phyloP scores from a whole-genome alignment of 2,329 filamentous ascomycete species.

The Xylariaceae sp. region DNA sequence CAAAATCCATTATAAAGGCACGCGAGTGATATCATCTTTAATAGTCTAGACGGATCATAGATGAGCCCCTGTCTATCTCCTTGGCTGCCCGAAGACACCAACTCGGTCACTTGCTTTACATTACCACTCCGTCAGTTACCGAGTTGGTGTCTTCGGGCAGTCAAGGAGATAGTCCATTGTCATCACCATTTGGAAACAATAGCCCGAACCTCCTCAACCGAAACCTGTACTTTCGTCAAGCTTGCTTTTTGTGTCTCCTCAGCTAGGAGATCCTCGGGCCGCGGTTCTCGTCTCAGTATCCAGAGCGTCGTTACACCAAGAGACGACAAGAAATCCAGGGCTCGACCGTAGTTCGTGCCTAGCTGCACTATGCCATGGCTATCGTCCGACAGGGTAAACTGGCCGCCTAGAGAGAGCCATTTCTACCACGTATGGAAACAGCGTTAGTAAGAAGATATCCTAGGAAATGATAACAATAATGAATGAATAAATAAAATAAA shows the following conservation, averaged over 20 bases:
- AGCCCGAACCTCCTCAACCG: constrained; percentile 33
- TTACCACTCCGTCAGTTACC: no score
- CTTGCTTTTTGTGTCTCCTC: constrained; percentile 32
- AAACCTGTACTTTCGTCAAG: constrained; percentile 43
- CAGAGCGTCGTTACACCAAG: constrained; percentile 62
- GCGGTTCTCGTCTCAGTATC: constrained; percentile 44
- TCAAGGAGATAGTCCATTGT: no score
- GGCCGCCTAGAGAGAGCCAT: constrained; percentile 68
- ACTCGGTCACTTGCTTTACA: no score
- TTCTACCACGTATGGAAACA: constrained; percentile 42
- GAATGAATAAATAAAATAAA: constrained; percentile 12
- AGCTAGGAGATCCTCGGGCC: constrained; percentile 11
- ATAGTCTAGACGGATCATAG: not conserved
- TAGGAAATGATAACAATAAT: not conserved
- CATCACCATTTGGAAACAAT: constrained; percentile 29
- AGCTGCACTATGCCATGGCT: constrained; percentile 87
- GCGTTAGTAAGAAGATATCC: not conserved
- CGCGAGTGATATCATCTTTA: not conserved
- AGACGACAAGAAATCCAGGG: constrained; percentile 65
- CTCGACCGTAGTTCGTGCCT: constrained; percentile 73
- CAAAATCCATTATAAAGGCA: not conserved
- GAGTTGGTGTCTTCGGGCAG: no score
- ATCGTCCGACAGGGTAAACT: constrained; percentile 90
- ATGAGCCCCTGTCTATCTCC: not conserved
- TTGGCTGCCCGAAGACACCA: no score